phyloP scores from a whole-genome alignment of 1,284 basidiomycete species.

The Rhodotorula sp. region DNA sequence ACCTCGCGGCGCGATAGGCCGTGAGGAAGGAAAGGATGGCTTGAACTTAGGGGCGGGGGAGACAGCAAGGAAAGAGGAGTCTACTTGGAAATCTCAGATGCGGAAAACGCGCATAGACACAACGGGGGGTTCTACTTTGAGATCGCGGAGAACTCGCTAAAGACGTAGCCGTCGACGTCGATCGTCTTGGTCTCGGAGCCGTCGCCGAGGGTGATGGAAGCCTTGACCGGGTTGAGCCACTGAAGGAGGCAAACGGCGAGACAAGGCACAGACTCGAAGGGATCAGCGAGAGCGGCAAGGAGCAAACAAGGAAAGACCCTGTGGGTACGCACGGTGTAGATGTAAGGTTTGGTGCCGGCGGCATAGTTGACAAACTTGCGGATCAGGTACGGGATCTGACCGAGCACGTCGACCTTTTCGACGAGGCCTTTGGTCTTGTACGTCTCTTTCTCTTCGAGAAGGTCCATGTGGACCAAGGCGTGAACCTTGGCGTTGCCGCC shows the following conservation, averaged over 20 bases:
- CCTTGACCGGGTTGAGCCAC: constrained; percentile 75
- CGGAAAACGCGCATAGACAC: too few species aligned
- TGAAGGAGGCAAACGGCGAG: constrained; percentile 48
- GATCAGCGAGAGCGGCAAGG: constrained; percentile 28
- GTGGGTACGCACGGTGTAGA: constrained; percentile 69
- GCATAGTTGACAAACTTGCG: constrained; percentile 87
- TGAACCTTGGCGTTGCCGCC: constrained; percentile 15
- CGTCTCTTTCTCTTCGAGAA: constrained; percentile 28
- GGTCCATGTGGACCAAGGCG: constrained; percentile 35
- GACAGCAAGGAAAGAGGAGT: background rate
- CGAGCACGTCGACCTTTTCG: constrained; percentile 95
- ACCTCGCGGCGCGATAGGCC: background rate
- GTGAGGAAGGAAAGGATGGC: background rate
- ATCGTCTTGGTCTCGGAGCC: constrained; percentile 52
- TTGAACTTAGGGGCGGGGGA: background rate
- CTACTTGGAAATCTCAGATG: background rate
- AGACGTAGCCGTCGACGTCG: constrained; percentile 66
- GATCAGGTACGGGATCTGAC: constrained; percentile 89
- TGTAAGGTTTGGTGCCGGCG: constrained; percentile 85
- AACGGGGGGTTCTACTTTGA: constrained; percentile 52
- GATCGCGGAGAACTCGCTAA: constrained; percentile 89
- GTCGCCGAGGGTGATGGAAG: constrained; percentile 57
- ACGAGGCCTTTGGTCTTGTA: constrained; percentile 69
- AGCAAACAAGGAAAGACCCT: background rate
- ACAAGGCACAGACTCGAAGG: background rate